These are phyloP conservation scores for Avicennia marina DNA, from an alignment of 257 asterid species.

Conservation along the genomic window DNA sequence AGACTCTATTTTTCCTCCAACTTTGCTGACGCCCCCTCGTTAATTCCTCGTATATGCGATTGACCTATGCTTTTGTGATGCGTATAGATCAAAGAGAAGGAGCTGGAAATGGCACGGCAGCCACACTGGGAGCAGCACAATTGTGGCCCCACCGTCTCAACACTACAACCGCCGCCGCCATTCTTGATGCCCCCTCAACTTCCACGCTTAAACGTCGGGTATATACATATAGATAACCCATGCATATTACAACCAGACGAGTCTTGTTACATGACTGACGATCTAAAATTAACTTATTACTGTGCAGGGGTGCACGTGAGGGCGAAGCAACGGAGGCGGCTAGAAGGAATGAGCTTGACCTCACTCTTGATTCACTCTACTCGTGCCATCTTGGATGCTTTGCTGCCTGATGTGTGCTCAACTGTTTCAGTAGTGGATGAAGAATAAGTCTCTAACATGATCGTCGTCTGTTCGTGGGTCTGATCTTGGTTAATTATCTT, in stretches of 20 bases:
- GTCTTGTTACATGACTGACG: too few species aligned
- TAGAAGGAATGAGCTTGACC: constrained; percentile 63
- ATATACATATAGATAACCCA: neutral
- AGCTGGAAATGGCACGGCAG: constrained; percentile 40
- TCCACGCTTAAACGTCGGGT: constrained; percentile 59
- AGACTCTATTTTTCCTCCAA: too few species aligned
- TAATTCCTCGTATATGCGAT: too few species aligned
- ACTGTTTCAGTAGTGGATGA: neutral
- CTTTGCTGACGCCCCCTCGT: too few species aligned
- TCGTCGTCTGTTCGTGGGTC: too few species aligned
- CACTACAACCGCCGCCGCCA: constrained; percentile 13
- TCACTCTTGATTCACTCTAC: constrained; percentile 69
- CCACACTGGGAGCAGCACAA: constrained; percentile 51
- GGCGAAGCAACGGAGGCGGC: constrained; percentile 42
- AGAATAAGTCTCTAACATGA: too few species aligned
- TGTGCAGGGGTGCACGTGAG: constrained; percentile 36
- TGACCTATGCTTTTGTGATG: neutral
- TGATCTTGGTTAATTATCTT: too few species aligned
- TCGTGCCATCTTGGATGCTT: constrained; percentile 76
- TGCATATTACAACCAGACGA: too few species aligned
- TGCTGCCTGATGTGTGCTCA: constrained; percentile 22
- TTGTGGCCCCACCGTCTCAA: constrained; percentile 18
- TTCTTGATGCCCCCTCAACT: constrained; percentile 41
- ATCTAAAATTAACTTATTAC: too few species aligned
- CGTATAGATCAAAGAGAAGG: constrained; percentile 58